A percentile compares a stretch with the other conserved stretches of the same genome.
Conservation (phyloP, 164 flowering plant genomes). For the Pachysandra terminalis region DNA sequence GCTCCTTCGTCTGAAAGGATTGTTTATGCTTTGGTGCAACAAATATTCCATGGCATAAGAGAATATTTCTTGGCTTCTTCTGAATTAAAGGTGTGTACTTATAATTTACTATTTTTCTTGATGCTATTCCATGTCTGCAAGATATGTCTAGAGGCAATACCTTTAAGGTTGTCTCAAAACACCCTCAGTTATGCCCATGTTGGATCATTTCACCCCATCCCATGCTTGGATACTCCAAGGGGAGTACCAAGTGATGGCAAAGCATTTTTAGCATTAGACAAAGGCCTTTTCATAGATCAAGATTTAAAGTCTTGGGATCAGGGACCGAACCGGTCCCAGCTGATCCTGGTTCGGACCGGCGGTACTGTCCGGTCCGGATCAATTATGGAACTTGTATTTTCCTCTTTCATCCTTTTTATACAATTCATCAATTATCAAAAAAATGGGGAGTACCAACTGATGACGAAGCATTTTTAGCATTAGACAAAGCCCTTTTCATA, state of each 20-base stretch:
- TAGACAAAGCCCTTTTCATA: too few relatives aligned
- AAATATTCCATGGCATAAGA: constrained; percentile 92
- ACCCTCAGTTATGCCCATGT: not conserved
- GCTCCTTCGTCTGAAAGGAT: constrained; percentile 98
- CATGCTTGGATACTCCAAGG: not conserved
- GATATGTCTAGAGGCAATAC: not conserved
- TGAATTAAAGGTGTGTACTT: constrained; percentile 69
- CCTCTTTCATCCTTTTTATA: too few relatives aligned
- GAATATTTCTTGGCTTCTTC: constrained; percentile 89
- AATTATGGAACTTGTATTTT: too few relatives aligned
- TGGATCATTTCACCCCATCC: not conserved
- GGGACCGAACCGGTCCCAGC: too few relatives aligned
- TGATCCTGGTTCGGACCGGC: too few relatives aligned
- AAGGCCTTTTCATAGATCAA: too few relatives aligned
- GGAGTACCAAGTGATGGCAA: not conserved
- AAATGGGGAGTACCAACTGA: not conserved
- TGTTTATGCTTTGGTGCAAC: constrained; percentile 93
- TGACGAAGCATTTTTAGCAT: not conserved
- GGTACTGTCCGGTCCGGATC: too few relatives aligned
- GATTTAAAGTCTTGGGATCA: too few relatives aligned
- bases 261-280: not conserved
- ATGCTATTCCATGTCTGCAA: not conserved
- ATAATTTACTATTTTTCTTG: not conserved
- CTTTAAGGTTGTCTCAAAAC: not conserved
- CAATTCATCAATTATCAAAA: too few relatives aligned